Percentiles rank a stretch among this genome's conserved stretches.
phyloP scores from a whole-genome alignment of 768 basidiomycete genomes.

The Naematelia encephala region DNA sequence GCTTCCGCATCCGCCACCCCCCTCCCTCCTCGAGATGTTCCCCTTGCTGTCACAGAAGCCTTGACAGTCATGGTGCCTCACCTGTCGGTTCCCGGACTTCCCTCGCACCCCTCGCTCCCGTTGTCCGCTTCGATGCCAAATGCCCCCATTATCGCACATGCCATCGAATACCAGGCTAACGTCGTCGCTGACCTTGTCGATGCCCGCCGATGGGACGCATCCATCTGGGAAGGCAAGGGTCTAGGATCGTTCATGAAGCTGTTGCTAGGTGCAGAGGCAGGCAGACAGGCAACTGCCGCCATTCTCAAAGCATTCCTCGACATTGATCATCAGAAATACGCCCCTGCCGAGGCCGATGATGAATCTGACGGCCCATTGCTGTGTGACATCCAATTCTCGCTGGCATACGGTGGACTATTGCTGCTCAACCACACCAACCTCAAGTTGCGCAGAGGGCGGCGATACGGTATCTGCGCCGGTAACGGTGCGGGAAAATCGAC shows the following conservation, averaged over 20 bases:
- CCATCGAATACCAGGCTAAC: constrained; percentile 68
- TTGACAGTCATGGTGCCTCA: constrained; percentile 61
- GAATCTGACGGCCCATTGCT: constrained; percentile 78
- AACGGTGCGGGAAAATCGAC: constrained; percentile 97
- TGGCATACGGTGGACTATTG: constrained; percentile 91
- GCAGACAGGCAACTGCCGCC: constrained; percentile 48
- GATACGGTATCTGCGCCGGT: constrained; percentile 93
- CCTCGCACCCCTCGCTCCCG: constrained; percentile 56
- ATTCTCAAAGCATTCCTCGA: constrained; percentile 71
- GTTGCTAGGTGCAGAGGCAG: constrained; percentile 57
- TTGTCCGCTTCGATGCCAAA: constrained; percentile 57
- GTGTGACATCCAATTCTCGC: constrained; percentile 89
- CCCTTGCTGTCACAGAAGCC: constrained; percentile 61
- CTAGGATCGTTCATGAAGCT: constrained; percentile 67
- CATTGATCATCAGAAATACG: constrained; percentile 70
- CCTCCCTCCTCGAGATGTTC: constrained; percentile 67
- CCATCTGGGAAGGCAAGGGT: constrained; percentile 56
- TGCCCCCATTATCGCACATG: constrained; percentile 58
- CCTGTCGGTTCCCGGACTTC: constrained; percentile 57
- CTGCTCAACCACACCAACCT: constrained; percentile 91
- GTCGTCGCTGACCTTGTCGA: constrained; percentile 73
- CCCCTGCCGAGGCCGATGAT: constrained; percentile 53
- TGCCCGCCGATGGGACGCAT: constrained; percentile 50
- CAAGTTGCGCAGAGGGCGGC: constrained; percentile 79
- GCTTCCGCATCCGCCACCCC: constrained; percentile 72